Evolutionary conservation across 352 stramenopile species (phyloP), one percentile per base, ranked within the genome.

Genomic region (Phytopythium cucurbitacearum): DNA sequence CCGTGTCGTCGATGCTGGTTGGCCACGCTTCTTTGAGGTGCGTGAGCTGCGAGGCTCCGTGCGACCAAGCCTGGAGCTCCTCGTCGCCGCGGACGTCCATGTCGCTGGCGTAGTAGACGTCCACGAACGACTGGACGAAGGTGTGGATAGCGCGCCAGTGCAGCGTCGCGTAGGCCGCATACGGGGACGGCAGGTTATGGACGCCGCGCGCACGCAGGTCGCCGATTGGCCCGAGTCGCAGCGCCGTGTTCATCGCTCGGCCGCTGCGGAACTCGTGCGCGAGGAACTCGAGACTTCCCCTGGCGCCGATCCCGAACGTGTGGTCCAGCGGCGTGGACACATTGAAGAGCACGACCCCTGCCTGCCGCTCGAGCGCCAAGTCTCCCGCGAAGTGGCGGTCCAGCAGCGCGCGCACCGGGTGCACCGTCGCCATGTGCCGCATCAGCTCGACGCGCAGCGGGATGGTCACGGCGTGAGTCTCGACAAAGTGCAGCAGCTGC

Each of bases 401-500:
- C 15, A 85, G 33, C 12, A 85, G 50, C 13, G 65, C 62, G 10
- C 62, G 53, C 4, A 80, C 65, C 3, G 73, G 70, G 40, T 80
- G 73, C 0, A 42, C 35, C 2, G 63, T 54, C 12, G 69, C 50
- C 13, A 85, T 57, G 5, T 60, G 51, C 9, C 73, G 67, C 39
- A 70, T 60, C 10, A 69, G 51, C 37, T 85, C 73, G 0, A 82
- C 68, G 10, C 66, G 71, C 12, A 85, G 66, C 7, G 71, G 74
- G 43, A 78, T 73, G 15, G 67, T 69, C 44, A 75, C 41, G 7
- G 65, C 70, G 59, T 85, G 74, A 10, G 67, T 77, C 50, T 82
- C 71, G 13, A 56, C 63, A 42, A 81, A 74, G 65, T 85, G 74
- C 51, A 69, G 61, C 57, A 82, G 67, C 59, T 85, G 59, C 56